A percentile compares a stretch with the other conserved stretches of the same genome.
phyloP scores from a whole-genome alignment of 2,329 filamentous ascomycete genomes.

The Colletotrichum brevisporum region DNA sequence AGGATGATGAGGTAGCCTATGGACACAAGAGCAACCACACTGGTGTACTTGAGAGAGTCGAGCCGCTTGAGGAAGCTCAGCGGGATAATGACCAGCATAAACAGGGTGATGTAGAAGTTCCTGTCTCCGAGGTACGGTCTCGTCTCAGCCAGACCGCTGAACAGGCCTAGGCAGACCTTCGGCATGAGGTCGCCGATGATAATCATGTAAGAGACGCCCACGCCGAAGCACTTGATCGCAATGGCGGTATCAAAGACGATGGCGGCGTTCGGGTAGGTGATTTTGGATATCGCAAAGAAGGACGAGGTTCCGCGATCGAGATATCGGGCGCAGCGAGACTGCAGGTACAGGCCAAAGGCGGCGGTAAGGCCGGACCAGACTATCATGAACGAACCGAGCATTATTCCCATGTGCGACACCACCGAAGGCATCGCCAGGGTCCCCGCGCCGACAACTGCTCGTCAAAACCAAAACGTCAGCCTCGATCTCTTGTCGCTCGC shows the following conservation, averaged over 20 bases:
- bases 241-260: slow-evolving; percentile 97
- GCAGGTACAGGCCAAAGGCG: slow-evolving; percentile 94
- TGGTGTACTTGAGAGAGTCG: slow-evolving; percentile 98
- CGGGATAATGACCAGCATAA: slow-evolving; percentile 97
- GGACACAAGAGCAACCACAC: slow-evolving; percentile 88
- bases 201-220: slow-evolving; percentile 97
- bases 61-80: slow-evolving; percentile 91
- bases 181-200: slow-evolving; percentile 99
- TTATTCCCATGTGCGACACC: slow-evolving; percentile 94
- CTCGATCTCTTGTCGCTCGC: neutral
- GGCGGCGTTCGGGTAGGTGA: slow-evolving; percentile 96
- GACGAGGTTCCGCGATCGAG: slow-evolving; percentile 89
- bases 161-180: slow-evolving; percentile 88
- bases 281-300: slow-evolving; percentile 96
- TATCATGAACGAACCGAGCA: slow-evolving; percentile 86
- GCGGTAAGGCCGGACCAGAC: slow-evolving; percentile 91
- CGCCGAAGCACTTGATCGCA: slow-evolving; percentile 97
- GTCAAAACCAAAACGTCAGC: slow-evolving; percentile 35
- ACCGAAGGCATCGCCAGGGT: slow-evolving; percentile 96
- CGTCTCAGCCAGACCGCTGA: slow-evolving; percentile 69
- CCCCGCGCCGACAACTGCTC: slow-evolving; percentile 88
- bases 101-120: slow-evolving; percentile 97
- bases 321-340: slow-evolving; percentile 93
- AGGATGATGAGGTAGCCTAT: slow-evolving; percentile 95
- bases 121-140: slow-evolving; percentile 86